These are phyloP conservation scores for Phaeosphaeriaceae sp. DNA, from an alignment of 2,329 filamentous ascomycete genomes.

Conservation along the genomic window DNA sequence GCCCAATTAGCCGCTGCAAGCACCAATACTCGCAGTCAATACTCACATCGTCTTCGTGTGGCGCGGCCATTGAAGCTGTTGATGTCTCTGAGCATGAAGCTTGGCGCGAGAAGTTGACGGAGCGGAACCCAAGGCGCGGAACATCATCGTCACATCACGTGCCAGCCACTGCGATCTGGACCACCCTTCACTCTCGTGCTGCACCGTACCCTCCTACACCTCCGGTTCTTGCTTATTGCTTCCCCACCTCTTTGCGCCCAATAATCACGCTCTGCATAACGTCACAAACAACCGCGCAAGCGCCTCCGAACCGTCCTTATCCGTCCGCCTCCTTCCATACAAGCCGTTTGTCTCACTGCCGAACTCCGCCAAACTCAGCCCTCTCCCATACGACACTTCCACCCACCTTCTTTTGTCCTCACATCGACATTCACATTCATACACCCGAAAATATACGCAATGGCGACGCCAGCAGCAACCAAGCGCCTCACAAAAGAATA, in stretches of 20 bases:
- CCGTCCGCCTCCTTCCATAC: conserved; percentile 4
- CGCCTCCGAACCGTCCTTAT: conserved; percentile 4
- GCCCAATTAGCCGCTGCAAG: conserved; percentile 17
- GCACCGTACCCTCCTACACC: not conserved
- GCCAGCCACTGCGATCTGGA: conserved; percentile 10
- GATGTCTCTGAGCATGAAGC: conserved; percentile 30
- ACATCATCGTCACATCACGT: conserved; percentile 20
- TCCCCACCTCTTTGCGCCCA: not conserved
- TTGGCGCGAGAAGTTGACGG: conserved; percentile 28
- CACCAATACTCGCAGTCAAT: not conserved
- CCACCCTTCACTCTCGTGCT: conserved; percentile 2
- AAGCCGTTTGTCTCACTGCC: not conserved
- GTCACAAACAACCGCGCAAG: not conserved
- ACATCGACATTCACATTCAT: conserved; percentile 1
- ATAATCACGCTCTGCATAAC: not conserved
- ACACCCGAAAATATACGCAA: conserved; percentile 18
- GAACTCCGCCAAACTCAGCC: conserved; percentile 2
- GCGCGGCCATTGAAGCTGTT: conserved; percentile 51
- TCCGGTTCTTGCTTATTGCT: not conserved
- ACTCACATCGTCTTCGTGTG: conserved; percentile 56
- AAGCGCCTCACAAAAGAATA: conserved; percentile 68
- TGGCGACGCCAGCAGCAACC: conserved; percentile 51
- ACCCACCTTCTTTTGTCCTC: conserved; percentile 1
- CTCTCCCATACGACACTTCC: conserved; percentile 6
- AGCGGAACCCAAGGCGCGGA: not conserved